Evolutionary conservation across 192 early-diverging fungal genomes (phyloP), one percentile per base, ranked within the genome.

Genomic region (Gaertneriomyces sp.): DNA sequence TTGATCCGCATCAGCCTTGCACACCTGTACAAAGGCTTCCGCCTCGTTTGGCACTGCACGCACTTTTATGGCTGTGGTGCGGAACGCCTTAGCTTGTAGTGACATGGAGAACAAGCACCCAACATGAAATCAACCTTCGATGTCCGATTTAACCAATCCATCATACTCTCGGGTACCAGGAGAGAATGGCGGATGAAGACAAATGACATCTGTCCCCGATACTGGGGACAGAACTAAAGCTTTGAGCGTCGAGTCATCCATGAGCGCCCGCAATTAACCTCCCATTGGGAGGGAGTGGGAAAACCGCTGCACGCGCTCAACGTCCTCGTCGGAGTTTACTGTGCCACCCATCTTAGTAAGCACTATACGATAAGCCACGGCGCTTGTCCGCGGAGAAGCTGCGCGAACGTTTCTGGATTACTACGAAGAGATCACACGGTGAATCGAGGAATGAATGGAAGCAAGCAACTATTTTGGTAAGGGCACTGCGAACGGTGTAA

Each of bases 181-280:
- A 17, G 20, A 14, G 50, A 83, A 83, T 7, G 68, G 5, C 6
- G 78, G 78, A 33, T 43, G 9, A 7, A 76, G 45, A 1, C 9
- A 16, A 4, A 83, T 12, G 1, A 53, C 6, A 3, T 63, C 47
- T 11, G 38, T 40, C 42, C 67, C 71, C 14, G 42, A 44, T 0
- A 49, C 9, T 4, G 80, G 9, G 7, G 16, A 58, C 8, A 83
- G 49, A 33, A 33, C 25, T 1, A 33, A 33, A 0, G 46, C 52
- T 61, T 78, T 80, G 9, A 83, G 73, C 1, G 66, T 70, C 4
- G 78, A 80, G 45, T 83, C 81, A 64, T 83, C 75, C 81, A 83
- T 83, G 25, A 33, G 25, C 25, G 25, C 25, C 0, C 25, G 25
- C 25, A 33, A 33, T 33, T 33, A 33, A 33, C 25, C 2, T 33